phyloP scores from a whole-genome alignment of 192 early-diverging fungal genomes.

The Powellomyces hirtus region DNA sequence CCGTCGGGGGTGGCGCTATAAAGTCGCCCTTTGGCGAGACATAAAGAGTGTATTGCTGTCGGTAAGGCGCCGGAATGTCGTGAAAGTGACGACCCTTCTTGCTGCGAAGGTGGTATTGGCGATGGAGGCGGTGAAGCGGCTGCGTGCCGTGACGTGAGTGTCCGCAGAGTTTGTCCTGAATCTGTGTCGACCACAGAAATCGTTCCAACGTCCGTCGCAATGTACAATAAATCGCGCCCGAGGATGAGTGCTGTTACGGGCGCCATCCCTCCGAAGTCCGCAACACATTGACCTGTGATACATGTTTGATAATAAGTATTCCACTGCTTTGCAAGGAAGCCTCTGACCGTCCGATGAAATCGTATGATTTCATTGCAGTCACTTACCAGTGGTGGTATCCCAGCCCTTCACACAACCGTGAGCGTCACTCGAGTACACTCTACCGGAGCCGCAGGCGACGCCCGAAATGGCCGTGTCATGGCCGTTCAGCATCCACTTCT shows the following conservation, averaged over 20 bases:
- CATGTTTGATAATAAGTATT: too few relatives aligned
- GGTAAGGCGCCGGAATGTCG: too few relatives aligned
- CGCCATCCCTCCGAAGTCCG: background rate
- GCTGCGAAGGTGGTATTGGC: background rate
- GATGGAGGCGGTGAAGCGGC: background rate
- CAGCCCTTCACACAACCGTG: conserved; percentile 25
- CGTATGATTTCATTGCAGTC: too few relatives aligned
- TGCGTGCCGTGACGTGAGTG: conserved; percentile 15
- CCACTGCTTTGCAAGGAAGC: too few relatives aligned
- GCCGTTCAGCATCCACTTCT: conserved; percentile 33
- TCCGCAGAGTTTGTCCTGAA: conserved; percentile 29
- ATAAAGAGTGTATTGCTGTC: conserved; percentile 7
- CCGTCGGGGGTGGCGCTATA: conserved; percentile 38
- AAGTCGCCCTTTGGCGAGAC: conserved; percentile 31
- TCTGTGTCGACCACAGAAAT: conserved; percentile 40
- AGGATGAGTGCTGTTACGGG: conserved; percentile 20
- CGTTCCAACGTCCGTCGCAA: conserved; percentile 23
- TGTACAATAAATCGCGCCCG: conserved; percentile 30
- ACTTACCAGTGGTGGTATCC: conserved; percentile 25
- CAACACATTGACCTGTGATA: background rate
- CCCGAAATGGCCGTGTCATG: conserved; percentile 6
- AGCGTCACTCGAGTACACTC: conserved; percentile 31
- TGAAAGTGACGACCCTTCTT: background rate
- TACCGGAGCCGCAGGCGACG: conserved; percentile 10
- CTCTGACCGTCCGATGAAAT: too few relatives aligned